Evolutionary conservation across 2,329 filamentous ascomycete genomes (phyloP), one percentile per base, ranked within the genome.

Genomic region (Microcyclosporella mali): DNA sequence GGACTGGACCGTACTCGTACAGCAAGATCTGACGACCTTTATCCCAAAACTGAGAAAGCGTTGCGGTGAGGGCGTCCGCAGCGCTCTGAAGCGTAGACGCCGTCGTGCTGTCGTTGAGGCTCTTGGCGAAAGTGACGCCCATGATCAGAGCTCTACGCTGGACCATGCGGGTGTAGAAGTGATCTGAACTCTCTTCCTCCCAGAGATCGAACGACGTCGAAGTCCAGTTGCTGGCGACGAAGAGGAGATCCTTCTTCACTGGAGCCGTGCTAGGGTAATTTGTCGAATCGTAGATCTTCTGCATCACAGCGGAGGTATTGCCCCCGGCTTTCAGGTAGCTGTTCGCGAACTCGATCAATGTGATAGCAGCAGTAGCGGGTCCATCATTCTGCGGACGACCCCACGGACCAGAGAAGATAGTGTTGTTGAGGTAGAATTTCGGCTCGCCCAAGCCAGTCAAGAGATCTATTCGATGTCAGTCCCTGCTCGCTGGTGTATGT

Each of bases 371-470:
- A 16, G 58, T 61, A 1, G 60, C 60, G 1, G 59, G 59, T 4
- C 59, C 60, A 38, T 63, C 60, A 31, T 60, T 60, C 33, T 63
- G 60, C n/a, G 60, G 60, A n/a, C 60, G 32, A 6, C 60, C 59
- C 60, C 60, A 63, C 9, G 58, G 56, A 10, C 51, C 55, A 1
- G 47, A 51, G 41, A 61, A 63, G 37, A 56, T 49, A 3, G 56
- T 57, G 34, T 59, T 56, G 45, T 62, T 58, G 11, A 62, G 50
- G 40, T 61, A 56, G 51, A 60, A 61, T 41, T 62, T 62, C 8
- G 59, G 59, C 45, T 62, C 59, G 19, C 58, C 59, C 2, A 61
- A 51, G 10, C 58, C 58, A n/a, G 57, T 59, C 27, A 54, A 47
- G 18, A 61, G 44, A 31, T 54, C 37, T 39, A 17, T 14, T 21